These are phyloP conservation scores for Epichloe hybrida DNA, from an alignment of 2,329 filamentous ascomycete genomes.

Conservation along the genomic window DNA sequence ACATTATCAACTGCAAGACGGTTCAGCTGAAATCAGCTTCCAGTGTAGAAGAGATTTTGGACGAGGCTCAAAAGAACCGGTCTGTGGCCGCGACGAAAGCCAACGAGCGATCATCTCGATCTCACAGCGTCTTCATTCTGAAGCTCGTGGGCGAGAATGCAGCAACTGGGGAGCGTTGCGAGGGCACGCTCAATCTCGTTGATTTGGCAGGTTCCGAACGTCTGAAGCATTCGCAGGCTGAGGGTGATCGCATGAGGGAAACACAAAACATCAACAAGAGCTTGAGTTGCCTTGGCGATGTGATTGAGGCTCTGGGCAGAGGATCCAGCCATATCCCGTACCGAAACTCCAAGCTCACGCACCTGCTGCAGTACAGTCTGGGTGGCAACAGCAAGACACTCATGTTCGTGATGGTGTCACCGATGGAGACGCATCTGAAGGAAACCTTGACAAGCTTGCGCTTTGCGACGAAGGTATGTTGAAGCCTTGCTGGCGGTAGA, in stretches of 20 bases:
- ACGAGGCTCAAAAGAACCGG: slow-evolving; percentile 69
- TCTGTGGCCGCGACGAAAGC: slow-evolving; percentile 95
- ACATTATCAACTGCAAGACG: slow-evolving; percentile 64
- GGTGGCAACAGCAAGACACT: slow-evolving; percentile 94
- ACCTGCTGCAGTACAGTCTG: slow-evolving; percentile 84
- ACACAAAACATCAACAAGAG: slow-evolving; percentile 97
- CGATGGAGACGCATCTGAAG: slow-evolving; percentile 75
- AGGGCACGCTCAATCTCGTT: slow-evolving; percentile 89
- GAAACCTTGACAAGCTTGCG: slow-evolving; percentile 91
- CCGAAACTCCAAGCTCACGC: slow-evolving; percentile 92
- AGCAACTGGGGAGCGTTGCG: slow-evolving; percentile 69
- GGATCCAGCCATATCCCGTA: slow-evolving; percentile 82
- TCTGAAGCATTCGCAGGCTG: slow-evolving; percentile 72
- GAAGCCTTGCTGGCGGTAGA: neutral
- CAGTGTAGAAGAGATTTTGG: slow-evolving; percentile 67
- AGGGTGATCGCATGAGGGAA: slow-evolving; percentile 79
- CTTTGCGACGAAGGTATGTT: slow-evolving; percentile 78
- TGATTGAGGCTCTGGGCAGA: slow-evolving; percentile 82
- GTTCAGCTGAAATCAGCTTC: slow-evolving; percentile 66
- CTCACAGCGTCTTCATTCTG: slow-evolving; percentile 91
- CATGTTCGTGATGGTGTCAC: slow-evolving; percentile 98
- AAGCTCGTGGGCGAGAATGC: slow-evolving; percentile 59
- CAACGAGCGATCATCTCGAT: slow-evolving; percentile 87
- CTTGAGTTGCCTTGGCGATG: slow-evolving; percentile 80
- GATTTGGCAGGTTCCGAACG: slow-evolving; percentile 90